Base-by-base conservation (phyloP, 345 rosid species). In the Populus nigra region DNA sequence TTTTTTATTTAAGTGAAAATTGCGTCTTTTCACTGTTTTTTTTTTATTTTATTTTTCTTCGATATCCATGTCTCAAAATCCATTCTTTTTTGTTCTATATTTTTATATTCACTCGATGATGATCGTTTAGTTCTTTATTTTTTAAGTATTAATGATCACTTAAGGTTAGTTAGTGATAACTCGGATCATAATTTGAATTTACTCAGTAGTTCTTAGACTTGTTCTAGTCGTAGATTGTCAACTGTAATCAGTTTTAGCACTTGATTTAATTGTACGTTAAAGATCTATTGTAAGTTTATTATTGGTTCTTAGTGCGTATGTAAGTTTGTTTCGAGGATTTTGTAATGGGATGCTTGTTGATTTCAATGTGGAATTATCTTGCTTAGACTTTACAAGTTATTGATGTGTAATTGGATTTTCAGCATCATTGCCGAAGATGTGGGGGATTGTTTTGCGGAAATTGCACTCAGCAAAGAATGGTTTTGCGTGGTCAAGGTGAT, bases 381-480 rank as follows among this genome's bases (percentile, higher is more conserved):
- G 50, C 25, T 53, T 70, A 45, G 17, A 17, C 22, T 59, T 45
- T 33, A 33, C 29, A n/a, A 72, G 27, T 63, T 41, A 35, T 25
- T 39, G 76, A 41, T 41, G 45, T 66, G 73, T 71, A 53, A 35
- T 47, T 82, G 53, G 79, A 47, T 76, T 45, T 39, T 23, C 91
- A 96, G 99, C 98, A 96, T 80, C 98, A 96, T 83, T 96, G 98
- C 82, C 87, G 98, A 74, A 86, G 97, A 79, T 96, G 97, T 79
- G 99, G 97, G n/a, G 97, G 99, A 5, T 55, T 96, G 73, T 96
- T 92, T 83, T 96, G 98, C 86, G 83, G 84, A 78, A 83, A 77
- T 72, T 96, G 97, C 75, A 91, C 95, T 2, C 93, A 86, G 83
- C 90, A 90, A 68, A 81, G 92, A 81, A 94, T 96, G 97, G 72